A percentile compares a stretch with the other conserved stretches of the same genome.
phyloP scores from a whole-genome alignment of 768 basidiomycete genomes.

The Podaxis carcinomalis region DNA sequence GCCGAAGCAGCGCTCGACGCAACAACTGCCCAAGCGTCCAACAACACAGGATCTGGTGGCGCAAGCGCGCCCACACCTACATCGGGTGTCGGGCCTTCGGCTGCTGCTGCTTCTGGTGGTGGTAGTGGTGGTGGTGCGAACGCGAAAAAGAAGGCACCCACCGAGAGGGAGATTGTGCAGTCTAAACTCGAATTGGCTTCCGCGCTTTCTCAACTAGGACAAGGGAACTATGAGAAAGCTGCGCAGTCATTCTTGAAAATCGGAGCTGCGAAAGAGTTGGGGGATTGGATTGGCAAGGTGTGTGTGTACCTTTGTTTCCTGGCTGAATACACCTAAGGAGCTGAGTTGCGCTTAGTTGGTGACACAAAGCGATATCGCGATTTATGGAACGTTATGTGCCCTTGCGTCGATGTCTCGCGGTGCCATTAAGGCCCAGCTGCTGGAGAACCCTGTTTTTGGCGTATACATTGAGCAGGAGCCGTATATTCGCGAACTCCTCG shows the following conservation, averaged over 20 bases:
- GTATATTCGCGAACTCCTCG: conserved; percentile 81
- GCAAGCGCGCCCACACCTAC: conserved; percentile 14
- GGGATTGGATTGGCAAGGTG: conserved; percentile 76
- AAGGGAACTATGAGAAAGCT: conserved; percentile 75
- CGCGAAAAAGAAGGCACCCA: conserved; percentile 38
- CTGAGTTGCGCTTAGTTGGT: conserved; percentile 48
- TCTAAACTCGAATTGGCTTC: conserved; percentile 80
- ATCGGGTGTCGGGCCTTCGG: conserved; percentile 15
- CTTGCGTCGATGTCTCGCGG: conserved; percentile 73
- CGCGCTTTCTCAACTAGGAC: conserved; percentile 71
- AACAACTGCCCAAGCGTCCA: conserved; percentile 29
- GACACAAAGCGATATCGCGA: conserved; percentile 77
- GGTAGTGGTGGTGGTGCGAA: conserved; percentile 15
- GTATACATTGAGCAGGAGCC: conserved; percentile 83
- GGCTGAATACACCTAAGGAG: background rate
- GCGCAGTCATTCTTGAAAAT: conserved; percentile 69
- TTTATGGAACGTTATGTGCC: conserved; percentile 82
- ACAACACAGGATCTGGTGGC: conserved; percentile 11
- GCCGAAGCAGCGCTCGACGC: conserved; percentile 89
- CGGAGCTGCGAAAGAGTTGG: conserved; percentile 60
- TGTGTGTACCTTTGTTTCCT: conserved; percentile 4
- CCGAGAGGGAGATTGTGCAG: conserved; percentile 65
- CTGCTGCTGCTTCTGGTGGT: conserved; percentile 14
- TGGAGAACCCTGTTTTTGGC: conserved; percentile 69
- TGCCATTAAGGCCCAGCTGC: conserved; percentile 60